A percentile compares a stretch with the other conserved stretches of the same genome.
phyloP scores from a whole-genome alignment of 495 filamentous ascomycete genomes.

The Neurospora sp. region DNA sequence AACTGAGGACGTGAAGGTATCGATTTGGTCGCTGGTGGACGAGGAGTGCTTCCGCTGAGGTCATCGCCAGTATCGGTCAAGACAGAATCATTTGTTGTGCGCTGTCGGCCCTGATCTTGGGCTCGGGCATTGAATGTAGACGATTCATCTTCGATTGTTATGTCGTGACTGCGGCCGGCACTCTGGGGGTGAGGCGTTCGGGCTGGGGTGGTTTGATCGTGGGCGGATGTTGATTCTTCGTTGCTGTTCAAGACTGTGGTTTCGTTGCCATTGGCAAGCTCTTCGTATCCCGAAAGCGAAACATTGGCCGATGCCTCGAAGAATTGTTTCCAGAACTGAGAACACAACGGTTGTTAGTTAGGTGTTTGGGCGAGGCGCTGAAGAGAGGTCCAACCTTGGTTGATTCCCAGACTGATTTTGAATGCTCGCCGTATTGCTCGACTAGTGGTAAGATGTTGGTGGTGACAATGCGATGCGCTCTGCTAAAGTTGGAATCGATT shows the following conservation, averaged over 20 bases:
- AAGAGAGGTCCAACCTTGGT: slow-evolving; percentile 55
- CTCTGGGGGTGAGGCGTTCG: slow-evolving; percentile 30
- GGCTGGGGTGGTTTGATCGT: slow-evolving; percentile 32
- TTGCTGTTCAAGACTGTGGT: slow-evolving; percentile 33
- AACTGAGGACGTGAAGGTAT: slow-evolving; percentile 33
- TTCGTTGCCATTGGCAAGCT: slow-evolving; percentile 48
- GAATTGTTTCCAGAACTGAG: slow-evolving; percentile 99
- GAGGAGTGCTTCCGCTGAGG: slow-evolving; percentile 45
- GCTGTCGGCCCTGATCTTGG: slow-evolving; percentile 18
- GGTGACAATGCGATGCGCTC: slow-evolving; percentile 92
- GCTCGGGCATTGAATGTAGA: slow-evolving; percentile 22
- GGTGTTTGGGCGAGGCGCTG: background rate
- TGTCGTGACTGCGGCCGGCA: slow-evolving; percentile 25
- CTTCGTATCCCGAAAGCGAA: slow-evolving; percentile 92
- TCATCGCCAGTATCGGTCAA: slow-evolving; percentile 41
- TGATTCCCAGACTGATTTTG: slow-evolving; percentile 89
- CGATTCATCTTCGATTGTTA: slow-evolving; percentile 26
- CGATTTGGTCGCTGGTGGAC: slow-evolving; percentile 35
- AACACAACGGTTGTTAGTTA: slow-evolving; percentile 7
- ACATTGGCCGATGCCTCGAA: slow-evolving; percentile 98
- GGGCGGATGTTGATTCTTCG: slow-evolving; percentile 20
- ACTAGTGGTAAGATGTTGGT: slow-evolving; percentile 86
- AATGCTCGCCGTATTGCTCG: slow-evolving; percentile 94
- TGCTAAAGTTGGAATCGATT: slow-evolving; percentile 97
- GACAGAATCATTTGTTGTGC: slow-evolving; percentile 39